A percentile compares a stretch with the other conserved stretches of the same genome.
Evolutionary conservation across 1,284 basidiomycete genomes (phyloP).

Genomic region (Rhizopogon hawkerae): DNA sequence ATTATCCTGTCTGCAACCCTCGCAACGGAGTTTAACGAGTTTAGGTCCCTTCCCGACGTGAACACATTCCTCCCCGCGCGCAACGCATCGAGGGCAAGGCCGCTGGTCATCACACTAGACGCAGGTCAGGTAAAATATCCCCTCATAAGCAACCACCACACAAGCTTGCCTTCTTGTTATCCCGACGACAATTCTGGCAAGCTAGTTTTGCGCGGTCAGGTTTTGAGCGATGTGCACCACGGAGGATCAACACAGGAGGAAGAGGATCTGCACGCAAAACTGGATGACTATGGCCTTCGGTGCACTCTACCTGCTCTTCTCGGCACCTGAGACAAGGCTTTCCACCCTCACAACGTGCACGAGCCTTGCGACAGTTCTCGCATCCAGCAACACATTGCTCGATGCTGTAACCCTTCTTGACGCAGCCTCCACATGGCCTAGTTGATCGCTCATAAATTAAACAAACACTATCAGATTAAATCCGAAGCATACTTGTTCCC

Average conservation of each 20-base stretch:
- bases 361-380: constrained; percentile 42
- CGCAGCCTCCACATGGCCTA: constrained; percentile 47
- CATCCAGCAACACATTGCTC: constrained; percentile 50
- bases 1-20: constrained; percentile 44
- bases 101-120: constrained; percentile 40
- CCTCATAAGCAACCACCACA: not conserved
- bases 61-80: constrained; percentile 45
- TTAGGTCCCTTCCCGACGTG: constrained; percentile 46
- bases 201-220: constrained; percentile 46
- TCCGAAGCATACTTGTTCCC: constrained; percentile 35
- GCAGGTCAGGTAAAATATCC: not conserved
- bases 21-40: constrained; percentile 47
- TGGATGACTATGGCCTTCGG: constrained; percentile 20
- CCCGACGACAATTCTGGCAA: constrained; percentile 46
- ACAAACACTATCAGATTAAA: constrained; percentile 3
- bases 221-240: constrained; percentile 22
- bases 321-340: constrained; percentile 42
- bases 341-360: constrained; percentile 47
- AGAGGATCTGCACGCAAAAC: constrained; percentile 17
- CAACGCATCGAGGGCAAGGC: constrained; percentile 49
- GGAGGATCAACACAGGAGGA: constrained; percentile 18
- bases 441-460: not conserved
- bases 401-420: constrained; percentile 40
- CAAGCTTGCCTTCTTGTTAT: constrained; percentile 48
- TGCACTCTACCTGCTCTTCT: constrained; percentile 35